Percentiles rank a stretch among this genome's conserved stretches.
Evolutionary conservation across 176 grass and related monocot genomes (phyloP).

Genomic region (Carex kokanica): DNA sequence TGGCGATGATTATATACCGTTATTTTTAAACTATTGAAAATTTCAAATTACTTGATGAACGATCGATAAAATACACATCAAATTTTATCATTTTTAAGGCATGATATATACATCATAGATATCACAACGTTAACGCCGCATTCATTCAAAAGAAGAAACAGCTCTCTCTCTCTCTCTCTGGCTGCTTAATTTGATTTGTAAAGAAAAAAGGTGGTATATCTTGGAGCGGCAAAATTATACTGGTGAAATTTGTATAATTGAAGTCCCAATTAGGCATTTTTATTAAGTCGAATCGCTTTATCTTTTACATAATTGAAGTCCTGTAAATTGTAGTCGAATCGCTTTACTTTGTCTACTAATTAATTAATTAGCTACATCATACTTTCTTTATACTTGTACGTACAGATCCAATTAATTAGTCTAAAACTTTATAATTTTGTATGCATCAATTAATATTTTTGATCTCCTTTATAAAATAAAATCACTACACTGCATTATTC

Average conservation of each 20-base stretch:
- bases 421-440: no score
- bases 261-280: background rate
- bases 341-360: background rate
- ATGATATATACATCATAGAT: no score
- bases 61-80: no score
- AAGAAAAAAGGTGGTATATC: background rate
- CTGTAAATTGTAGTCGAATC: no score
- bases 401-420: background rate
- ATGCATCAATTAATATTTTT: no score
- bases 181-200: background rate
- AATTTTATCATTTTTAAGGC: no score
- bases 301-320: background rate
- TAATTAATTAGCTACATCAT: background rate
- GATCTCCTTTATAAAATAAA: no score
- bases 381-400: background rate
- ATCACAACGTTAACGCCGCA: background rate
- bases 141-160: background rate
- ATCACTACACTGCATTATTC: no score
- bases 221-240: background rate
- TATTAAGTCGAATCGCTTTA: background rate
- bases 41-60: no score
- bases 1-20: no score
- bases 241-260: background rate
- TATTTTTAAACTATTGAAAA: no score
- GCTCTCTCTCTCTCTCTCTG: background rate